Conservation (phyloP, 2,329 filamentous ascomycete genomes). For the Balansia obtecta region DNA sequence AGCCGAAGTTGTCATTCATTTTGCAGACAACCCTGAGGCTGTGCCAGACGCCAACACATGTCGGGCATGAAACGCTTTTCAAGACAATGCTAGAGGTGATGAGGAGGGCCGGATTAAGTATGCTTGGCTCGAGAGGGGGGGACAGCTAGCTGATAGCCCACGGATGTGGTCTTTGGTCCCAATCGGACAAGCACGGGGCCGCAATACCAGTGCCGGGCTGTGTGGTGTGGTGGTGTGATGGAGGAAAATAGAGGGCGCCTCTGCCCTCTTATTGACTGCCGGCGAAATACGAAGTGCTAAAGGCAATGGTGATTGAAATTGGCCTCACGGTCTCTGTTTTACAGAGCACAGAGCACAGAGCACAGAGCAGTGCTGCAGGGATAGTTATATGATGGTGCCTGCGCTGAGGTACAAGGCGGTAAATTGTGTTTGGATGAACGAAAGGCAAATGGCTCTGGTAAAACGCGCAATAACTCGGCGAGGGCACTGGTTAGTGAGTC, state of each 20-base stretch:
- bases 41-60: not conserved
- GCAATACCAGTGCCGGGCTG: not conserved
- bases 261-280: not conserved
- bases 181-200: not conserved
- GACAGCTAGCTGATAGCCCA: not conserved
- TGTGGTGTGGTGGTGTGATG: not conserved
- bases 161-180: not conserved
- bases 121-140: not conserved
- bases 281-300: not conserved
- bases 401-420: not conserved
- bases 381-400: not conserved
- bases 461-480: not conserved
- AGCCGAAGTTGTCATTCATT: not conserved
- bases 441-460: not conserved
- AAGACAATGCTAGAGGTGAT: not conserved
- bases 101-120: not conserved
- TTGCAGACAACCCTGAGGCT: not conserved
- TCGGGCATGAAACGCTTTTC: not conserved
- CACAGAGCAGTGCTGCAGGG: not conserved
- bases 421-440: not conserved
- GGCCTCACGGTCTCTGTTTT: too few relatives aligned
- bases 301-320: not conserved
- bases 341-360: too few relatives aligned
- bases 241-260: not conserved
- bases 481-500: too few relatives aligned